Percentiles rank a stretch among this genome's conserved stretches.
Conservation (phyloP, 169 alveolate genomes). For the Plasmodium fragile region DNA sequence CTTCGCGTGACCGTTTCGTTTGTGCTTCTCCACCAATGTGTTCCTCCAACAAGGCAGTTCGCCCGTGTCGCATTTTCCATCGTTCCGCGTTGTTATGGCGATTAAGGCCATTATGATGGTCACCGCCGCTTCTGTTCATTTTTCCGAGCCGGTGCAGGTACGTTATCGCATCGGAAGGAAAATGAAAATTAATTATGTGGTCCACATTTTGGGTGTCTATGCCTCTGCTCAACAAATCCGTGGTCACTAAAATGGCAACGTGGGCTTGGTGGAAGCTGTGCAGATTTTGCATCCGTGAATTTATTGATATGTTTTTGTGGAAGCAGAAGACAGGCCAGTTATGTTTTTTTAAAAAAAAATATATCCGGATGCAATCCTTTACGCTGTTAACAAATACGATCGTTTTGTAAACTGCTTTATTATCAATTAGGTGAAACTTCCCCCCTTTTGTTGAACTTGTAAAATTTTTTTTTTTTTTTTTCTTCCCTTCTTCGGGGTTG, state of each 20-base stretch:
- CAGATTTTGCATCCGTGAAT: conserved; percentile 81
- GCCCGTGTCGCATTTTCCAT: not conserved
- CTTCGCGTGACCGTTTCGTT: not conserved
- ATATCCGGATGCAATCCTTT: conserved; percentile 46
- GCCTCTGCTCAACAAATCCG: conserved; percentile 84
- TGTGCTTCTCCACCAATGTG: not conserved
- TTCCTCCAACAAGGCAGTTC: not conserved
- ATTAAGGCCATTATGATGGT: not conserved
- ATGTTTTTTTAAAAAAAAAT: conserved; percentile 65
- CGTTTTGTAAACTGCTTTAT: conserved; percentile 24
- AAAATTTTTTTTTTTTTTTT: not conserved
- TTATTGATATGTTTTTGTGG: conserved; percentile 81
- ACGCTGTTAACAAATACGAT: conserved; percentile 52
- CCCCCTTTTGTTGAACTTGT: not conserved
- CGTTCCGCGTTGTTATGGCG: no score
- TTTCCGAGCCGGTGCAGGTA: conserved; percentile 80
- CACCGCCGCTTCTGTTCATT: conserved; percentile 14
- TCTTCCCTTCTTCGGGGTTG: not conserved
- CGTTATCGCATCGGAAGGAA: conserved; percentile 80
- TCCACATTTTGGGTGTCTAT: conserved; percentile 78
- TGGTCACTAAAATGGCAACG: conserved; percentile 77
- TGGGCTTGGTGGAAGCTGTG: conserved; percentile 62
- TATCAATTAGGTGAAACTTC: conserved; percentile 11
- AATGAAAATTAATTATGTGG: conserved; percentile 82
- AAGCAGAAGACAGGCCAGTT: conserved; percentile 85